Evolutionary conservation across 2,329 filamentous ascomycete species (phyloP).

Genomic region (Chaetomiaceae sp.): DNA sequence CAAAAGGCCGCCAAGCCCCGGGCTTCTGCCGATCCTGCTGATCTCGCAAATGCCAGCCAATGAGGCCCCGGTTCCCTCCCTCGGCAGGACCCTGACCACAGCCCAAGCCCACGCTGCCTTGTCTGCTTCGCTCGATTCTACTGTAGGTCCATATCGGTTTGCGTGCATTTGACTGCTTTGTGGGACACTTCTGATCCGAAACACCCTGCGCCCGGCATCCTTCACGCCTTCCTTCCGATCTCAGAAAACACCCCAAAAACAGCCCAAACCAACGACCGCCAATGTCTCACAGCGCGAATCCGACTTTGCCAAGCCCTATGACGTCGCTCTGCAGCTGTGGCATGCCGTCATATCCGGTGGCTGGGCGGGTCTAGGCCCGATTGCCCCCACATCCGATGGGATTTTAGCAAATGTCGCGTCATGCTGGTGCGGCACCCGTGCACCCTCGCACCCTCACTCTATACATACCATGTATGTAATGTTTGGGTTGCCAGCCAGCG

Average conservation of each 20-base stretch:
- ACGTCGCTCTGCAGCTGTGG: slow-evolving; percentile 17
- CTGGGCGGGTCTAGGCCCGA: slow-evolving; percentile 17
- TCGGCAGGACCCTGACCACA: slow-evolving; percentile 18
- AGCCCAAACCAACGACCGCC: not conserved
- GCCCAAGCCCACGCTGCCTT: not conserved
- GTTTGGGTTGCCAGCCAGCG: too few species aligned
- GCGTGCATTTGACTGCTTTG: not conserved
- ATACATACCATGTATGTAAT: too few species aligned
- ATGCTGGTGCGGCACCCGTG: slow-evolving; percentile 4
- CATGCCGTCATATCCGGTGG: slow-evolving; percentile 24
- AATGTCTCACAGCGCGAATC: not conserved
- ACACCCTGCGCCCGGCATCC: too few species aligned
- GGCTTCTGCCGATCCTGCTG: slow-evolving; percentile 19
- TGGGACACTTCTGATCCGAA: not conserved
- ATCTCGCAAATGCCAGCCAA: slow-evolving; percentile 13
- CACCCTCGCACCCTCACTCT: too few species aligned
- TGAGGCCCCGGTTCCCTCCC: not conserved
- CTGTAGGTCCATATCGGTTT: not conserved
- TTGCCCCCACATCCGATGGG: not conserved
- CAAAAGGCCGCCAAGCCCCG: slow-evolving; percentile 15
- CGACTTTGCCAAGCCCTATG: slow-evolving; percentile 7
- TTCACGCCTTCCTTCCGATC: not conserved
- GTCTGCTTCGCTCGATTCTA: not conserved
- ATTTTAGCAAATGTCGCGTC: slow-evolving; percentile 16
- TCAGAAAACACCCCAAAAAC: not conserved